Conservation (phyloP, 768 basidiomycete species). For the Pleurotus tuber-regium region DNA sequence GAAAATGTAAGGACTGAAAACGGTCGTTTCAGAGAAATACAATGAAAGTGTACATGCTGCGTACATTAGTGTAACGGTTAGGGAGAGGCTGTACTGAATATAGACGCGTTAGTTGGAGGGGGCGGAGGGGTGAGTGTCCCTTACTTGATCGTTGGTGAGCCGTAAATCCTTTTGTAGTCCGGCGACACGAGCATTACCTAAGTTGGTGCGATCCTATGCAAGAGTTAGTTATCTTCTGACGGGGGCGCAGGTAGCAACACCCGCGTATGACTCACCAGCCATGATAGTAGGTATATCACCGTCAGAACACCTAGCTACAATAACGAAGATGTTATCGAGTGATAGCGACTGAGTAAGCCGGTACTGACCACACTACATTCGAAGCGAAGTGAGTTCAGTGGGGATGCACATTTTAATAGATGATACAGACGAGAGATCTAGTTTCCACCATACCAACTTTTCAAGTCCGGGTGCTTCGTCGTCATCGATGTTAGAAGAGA, state of each 20-base stretch:
- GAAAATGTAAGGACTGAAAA: conserved; percentile 42
- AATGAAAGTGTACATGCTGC: neutral
- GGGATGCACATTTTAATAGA: no score
- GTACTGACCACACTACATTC: conserved; percentile 1
- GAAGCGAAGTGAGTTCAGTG: neutral
- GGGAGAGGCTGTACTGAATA: conserved; percentile 42
- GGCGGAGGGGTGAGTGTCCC: neutral
- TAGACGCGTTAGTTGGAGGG: no score
- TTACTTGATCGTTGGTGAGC: conserved; percentile 36
- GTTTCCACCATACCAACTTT: conserved; percentile 43
- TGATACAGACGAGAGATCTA: conserved; percentile 46
- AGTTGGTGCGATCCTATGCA: conserved; percentile 48
- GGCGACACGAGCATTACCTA: conserved; percentile 58
- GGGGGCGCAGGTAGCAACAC: neutral
- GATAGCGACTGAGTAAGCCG: no score
- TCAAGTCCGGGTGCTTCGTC: conserved; percentile 24
- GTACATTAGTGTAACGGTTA: conserved; percentile 40
- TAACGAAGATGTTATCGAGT: no score
- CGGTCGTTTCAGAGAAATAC: neutral
- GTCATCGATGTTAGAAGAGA: neutral
- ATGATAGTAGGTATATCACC: conserved; percentile 51
- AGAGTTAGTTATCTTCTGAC: neutral
- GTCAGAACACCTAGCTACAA: conserved; percentile 29
- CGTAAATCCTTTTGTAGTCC: conserved; percentile 56
- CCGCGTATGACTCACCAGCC: conserved; percentile 44